Percentiles rank a stretch among this genome's conserved stretches.
Conservation (phyloP, 768 basidiomycete genomes). For the Rhodosporidiobolus sp. region DNA sequence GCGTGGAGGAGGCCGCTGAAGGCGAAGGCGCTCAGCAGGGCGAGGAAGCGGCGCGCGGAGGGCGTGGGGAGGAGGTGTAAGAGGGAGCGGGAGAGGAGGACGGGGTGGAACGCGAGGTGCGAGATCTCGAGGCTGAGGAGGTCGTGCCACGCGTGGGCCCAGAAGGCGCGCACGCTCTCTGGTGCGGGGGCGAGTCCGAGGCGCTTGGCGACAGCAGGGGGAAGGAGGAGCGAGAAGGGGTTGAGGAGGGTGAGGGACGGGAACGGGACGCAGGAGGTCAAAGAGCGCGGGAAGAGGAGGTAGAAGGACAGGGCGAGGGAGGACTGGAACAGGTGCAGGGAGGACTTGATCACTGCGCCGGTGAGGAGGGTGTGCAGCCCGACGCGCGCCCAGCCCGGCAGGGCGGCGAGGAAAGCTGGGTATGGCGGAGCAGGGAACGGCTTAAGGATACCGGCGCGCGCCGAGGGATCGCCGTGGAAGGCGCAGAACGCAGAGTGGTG, state of each 20-base stretch:
- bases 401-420: not conserved
- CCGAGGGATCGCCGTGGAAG: not conserved
- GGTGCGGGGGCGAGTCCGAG: not conserved
- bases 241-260: constrained; percentile 2
- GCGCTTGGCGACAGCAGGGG: not conserved
- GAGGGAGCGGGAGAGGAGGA: not conserved
- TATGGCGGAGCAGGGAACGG: not conserved
- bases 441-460: not conserved
- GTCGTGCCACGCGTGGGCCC: not conserved
- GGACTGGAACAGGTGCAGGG: not conserved
- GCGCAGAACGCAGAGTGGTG: not conserved
- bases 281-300: not conserved
- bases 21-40: not conserved
- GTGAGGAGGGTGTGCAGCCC: not conserved
- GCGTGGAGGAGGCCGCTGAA: not conserved
- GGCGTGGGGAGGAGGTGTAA: not conserved
- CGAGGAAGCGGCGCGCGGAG: too few species aligned
- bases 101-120: not conserved
- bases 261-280: not conserved
- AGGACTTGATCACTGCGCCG: not conserved
- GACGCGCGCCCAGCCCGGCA: not conserved
- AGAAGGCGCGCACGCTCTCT: not conserved
- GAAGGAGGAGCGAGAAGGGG: not conserved
- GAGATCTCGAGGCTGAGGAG: constrained; percentile 6
- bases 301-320: not conserved